A percentile compares a stretch with the other conserved stretches of the same genome.
Evolutionary conservation across 116 monocot genomes (phyloP).

Genomic region (Trichopus zeylanicus): DNA sequence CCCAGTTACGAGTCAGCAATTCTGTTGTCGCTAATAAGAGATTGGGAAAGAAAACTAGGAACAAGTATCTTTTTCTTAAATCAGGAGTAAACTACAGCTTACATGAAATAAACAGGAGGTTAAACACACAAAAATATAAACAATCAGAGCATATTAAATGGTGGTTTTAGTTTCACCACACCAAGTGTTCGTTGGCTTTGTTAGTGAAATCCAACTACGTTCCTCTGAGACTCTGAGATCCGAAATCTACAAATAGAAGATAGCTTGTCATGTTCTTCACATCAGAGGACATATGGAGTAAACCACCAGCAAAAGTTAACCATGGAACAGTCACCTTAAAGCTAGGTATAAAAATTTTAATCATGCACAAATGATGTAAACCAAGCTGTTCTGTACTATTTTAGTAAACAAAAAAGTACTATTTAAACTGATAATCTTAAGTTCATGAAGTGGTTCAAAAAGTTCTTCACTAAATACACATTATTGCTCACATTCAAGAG

Average conservation of each 20-base stretch:
- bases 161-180: neutral
- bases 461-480: no score
- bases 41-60: neutral
- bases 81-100: neutral
- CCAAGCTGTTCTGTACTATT: no score
- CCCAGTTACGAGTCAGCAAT: neutral
- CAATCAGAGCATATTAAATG: neutral
- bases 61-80: neutral
- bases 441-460: no score
- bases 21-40: neutral
- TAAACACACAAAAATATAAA: neutral
- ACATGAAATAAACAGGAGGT: neutral
- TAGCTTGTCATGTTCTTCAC: neutral
- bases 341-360: no score
- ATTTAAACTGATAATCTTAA: no score
- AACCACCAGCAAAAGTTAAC: no score
- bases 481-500: no score
- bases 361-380: no score
- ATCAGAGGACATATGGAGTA: neutral
- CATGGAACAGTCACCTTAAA: no score
- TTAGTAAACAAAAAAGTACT: no score
- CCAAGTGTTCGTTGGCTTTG: neutral
- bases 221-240: neutral
- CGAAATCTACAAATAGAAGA: neutral
- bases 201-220: neutral